Evolutionary conservation across 2,329 filamentous ascomycete genomes (phyloP), one percentile per base, ranked within the genome.

Genomic region (Aspergillus arachidicola): DNA sequence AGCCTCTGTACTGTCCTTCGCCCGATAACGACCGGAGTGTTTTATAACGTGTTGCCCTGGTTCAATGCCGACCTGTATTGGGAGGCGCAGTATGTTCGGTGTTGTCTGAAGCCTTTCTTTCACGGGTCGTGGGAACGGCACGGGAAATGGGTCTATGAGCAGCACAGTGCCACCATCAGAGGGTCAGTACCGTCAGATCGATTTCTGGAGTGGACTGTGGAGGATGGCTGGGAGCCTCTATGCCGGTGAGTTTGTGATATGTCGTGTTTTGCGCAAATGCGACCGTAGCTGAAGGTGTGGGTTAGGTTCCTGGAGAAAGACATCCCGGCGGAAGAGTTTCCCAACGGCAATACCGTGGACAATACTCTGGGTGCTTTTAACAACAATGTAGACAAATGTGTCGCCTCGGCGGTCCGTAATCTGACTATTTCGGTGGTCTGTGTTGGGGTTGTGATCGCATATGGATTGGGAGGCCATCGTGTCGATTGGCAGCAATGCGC

Each of bases 151-250:
- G 65, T 61, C 6, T 66, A 65, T 51, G 54, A 61, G 14, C 60
- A 66, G 46, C 64, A 68, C 60, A 57, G 41, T 50, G 59, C 56
- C 19, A 55, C 23, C 6, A 53, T 69, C 11, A 34, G 43, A 3
- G 51, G 62, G 1, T 1, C 53, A 0, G 61, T 65, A 2, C 30
- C 58, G 28, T 14, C 43, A 5, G 67, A 57, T 6, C 58, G 58
- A 3, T 26, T 69, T 56, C 55, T 68, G 6, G 59, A 63, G 14
- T 68, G 62, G 56, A 60, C 50, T 36, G 53, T 64, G 1, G 28
- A 59, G 16, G 61, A 68, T 59, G 64, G 66, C 11, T 69, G 66
- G 67, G 67, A 60, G 58, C 67, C 64, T 5, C 60, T 66, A 2
- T 69, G 66, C 43, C 48, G 28, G 59, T 62, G 23, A 59, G 50